A percentile compares a stretch with the other conserved stretches of the same genome.
Conservation (phyloP, 441 rosid species). For the Manihot esculenta region DNA sequence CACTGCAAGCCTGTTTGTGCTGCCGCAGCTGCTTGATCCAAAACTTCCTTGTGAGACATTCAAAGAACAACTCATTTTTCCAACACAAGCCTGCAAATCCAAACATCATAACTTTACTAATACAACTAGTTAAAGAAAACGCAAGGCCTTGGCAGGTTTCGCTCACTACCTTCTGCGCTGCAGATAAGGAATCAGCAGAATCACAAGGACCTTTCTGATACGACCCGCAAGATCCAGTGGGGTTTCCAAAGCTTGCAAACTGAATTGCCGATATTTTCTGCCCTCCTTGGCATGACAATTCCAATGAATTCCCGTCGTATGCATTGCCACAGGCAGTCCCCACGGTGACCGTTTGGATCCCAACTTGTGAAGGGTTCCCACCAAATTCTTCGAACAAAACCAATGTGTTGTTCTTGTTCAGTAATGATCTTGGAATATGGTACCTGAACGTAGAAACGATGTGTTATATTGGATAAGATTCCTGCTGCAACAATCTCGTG, state of each 20-base stretch:
- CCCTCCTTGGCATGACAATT: constrained; percentile 47
- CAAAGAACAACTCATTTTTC: too few species aligned
- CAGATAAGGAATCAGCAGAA: background rate
- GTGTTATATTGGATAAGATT: too few species aligned
- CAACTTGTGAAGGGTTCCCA: constrained; percentile 64
- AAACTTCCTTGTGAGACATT: too few species aligned
- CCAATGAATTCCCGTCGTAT: constrained; percentile 58
- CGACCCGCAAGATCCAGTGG: constrained; percentile 71
- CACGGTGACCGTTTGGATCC: constrained; percentile 56
- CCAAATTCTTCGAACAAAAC: constrained; percentile 87
- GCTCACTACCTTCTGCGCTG: too few species aligned
- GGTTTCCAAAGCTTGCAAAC: constrained; percentile 85
- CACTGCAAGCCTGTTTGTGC: too few species aligned
- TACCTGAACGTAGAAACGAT: constrained; percentile 43
- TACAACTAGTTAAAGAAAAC: too few species aligned
- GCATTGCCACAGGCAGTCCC: constrained; percentile 67
- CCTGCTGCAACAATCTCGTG: background rate
- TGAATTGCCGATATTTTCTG: constrained; percentile 56
- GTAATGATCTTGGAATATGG: constrained; percentile 76
- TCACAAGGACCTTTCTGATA: constrained; percentile 33
- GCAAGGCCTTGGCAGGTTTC: too few species aligned
- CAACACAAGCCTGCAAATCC: too few species aligned
- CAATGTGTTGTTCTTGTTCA: constrained; percentile 53
- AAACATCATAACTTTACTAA: too few species aligned
- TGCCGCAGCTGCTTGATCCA: too few species aligned